A percentile compares a stretch with the other conserved stretches of the same genome.
Conservation (phyloP, 257 asterid genomes). For the Striga asiatica region DNA sequence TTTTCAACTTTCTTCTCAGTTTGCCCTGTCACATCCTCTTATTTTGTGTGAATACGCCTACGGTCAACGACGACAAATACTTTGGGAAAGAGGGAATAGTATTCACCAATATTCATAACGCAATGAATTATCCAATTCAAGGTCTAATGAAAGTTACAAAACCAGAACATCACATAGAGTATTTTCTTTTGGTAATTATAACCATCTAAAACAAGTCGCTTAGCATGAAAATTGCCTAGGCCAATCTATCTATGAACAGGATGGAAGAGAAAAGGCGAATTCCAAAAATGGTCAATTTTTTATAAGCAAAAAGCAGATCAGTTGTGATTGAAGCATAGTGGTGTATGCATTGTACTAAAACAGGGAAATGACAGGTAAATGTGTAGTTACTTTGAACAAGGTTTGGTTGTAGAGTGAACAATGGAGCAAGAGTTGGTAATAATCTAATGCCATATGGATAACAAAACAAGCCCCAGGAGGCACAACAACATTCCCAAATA, state of each 20-base stretch:
- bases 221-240: neutral
- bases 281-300: neutral
- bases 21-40: too few species aligned
- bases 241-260: neutral
- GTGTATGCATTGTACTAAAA: neutral
- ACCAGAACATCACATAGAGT: neutral
- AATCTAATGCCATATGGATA: too few species aligned
- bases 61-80: too few species aligned
- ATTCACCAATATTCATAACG: neutral
- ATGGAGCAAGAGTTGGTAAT: neutral
- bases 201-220: neutral
- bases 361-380: neutral
- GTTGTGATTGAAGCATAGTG: neutral
- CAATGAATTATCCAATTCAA: neutral
- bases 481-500: neutral
- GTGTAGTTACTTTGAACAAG: neutral
- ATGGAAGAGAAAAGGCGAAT: neutral
- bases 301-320: too few species aligned
- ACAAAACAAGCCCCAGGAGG: neutral
- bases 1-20: too few species aligned
- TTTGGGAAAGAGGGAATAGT: too few species aligned
- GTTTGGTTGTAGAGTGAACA: neutral
- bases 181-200: neutral
- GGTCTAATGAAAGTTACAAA: neutral
- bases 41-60: too few species aligned